These are phyloP conservation scores for Spathaspora hagerdaliae DNA, from an alignment of 805 yeast species.

Conservation along the genomic window DNA sequence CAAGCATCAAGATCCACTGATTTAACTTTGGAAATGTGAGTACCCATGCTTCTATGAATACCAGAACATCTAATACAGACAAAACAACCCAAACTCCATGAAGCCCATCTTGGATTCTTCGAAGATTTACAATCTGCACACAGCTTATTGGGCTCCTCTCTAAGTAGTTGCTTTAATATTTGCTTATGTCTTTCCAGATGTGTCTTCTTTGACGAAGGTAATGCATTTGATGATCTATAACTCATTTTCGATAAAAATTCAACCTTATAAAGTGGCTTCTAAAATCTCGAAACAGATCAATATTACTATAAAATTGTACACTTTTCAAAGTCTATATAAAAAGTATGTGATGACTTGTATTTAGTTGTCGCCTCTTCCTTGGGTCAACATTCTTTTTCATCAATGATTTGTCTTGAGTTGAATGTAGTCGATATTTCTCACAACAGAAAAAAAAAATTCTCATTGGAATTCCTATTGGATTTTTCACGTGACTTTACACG, in stretches of 20 bases:
- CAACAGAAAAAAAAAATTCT: too few relatives aligned
- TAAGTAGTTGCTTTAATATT: constrained; percentile 68
- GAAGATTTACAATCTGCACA: constrained; percentile 93
- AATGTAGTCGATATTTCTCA: too few relatives aligned
- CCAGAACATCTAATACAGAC: constrained; percentile 95
- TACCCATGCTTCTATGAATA: constrained; percentile 91
- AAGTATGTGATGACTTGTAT: too few relatives aligned
- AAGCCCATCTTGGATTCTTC: constrained; percentile 95
- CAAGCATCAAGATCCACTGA: constrained; percentile 94
- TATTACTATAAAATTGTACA: too few relatives aligned
- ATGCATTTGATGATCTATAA: constrained; percentile 18
- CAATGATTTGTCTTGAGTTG: too few relatives aligned
- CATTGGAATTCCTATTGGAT: too few relatives aligned
- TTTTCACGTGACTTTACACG: too few relatives aligned
- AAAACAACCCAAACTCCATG: constrained; percentile 92
- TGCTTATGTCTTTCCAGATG: constrained; percentile 58
- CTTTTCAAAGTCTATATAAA: too few relatives aligned
- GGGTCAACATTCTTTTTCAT: too few relatives aligned
- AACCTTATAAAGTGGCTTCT: neutral
- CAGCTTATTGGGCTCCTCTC: constrained; percentile 68
- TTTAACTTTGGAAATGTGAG: constrained; percentile 89
- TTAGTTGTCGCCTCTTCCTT: too few relatives aligned
- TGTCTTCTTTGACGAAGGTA: constrained; percentile 42
- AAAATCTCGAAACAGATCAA: neutral
- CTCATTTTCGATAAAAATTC: constrained; percentile 7